Conservation (phyloP, 805 yeast species). For the Lachancea quebecensis region DNA sequence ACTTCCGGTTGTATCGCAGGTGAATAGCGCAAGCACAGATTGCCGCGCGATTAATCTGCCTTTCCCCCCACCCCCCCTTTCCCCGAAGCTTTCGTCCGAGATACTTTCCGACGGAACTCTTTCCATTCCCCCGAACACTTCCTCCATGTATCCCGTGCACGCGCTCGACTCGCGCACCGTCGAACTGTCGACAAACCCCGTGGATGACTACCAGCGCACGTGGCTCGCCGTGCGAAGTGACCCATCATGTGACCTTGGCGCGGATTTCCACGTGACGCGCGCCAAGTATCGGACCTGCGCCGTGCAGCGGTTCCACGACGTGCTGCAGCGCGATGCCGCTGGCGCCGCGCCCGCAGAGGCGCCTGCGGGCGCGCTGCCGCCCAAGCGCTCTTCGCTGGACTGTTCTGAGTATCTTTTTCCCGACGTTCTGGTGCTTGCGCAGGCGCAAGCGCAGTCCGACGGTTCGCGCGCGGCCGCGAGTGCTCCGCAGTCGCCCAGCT, state of each 20-base stretch:
- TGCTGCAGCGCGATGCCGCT: neutral
- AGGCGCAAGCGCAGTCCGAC: neutral
- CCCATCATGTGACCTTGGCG: neutral
- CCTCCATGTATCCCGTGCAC: constrained; percentile 12
- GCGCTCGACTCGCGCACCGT: constrained; percentile 13
- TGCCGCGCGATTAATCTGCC: no score
- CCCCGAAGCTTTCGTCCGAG: no score
- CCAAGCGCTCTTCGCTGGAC: constrained; percentile 10
- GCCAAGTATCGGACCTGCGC: constrained; percentile 8
- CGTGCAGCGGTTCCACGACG: constrained; percentile 9
- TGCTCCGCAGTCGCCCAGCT: neutral
- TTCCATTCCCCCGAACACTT: neutral
- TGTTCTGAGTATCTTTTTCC: constrained; percentile 29
- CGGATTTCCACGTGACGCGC: constrained; percentile 3
- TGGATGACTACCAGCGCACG: constrained; percentile 30
- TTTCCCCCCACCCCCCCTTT: no score
- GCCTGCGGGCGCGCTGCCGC: neutral
- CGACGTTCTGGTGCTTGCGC: constrained; percentile 11
- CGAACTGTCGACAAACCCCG: constrained; percentile 17
- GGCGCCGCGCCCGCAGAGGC: neutral
- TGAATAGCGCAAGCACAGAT: no score
- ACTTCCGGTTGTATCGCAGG: no score
- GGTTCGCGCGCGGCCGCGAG: neutral
- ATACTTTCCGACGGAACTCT: neutral
- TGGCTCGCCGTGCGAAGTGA: constrained; percentile 11